Evolutionary conservation across 1,139 yeast genomes (phyloP).

Genomic region (Kodamaea suecica): DNA sequence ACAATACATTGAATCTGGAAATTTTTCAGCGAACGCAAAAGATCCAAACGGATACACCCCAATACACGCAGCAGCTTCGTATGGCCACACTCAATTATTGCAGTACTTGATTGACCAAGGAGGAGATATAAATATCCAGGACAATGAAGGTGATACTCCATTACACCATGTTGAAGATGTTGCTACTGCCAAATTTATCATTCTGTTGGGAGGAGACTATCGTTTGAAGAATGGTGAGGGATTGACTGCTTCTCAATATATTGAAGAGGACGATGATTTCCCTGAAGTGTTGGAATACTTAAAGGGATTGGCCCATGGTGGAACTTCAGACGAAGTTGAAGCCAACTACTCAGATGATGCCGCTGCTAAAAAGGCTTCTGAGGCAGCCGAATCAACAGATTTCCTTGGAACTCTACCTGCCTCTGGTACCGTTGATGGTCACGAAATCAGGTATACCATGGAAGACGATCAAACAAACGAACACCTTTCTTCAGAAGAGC

Average conservation of each 20-base stretch:
- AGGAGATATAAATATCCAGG: slow-evolving; percentile 81
- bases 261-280: slow-evolving; percentile 82
- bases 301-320: slow-evolving; percentile 43
- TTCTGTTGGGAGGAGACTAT: slow-evolving; percentile 67
- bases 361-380: slow-evolving; percentile 5
- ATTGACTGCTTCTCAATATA: slow-evolving; percentile 62
- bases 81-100: slow-evolving; percentile 73
- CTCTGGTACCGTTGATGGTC: slow-evolving; percentile 47
- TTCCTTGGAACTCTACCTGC: slow-evolving; percentile 33
- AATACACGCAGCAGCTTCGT: slow-evolving; percentile 94
- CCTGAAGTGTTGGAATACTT: slow-evolving; percentile 74
- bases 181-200: slow-evolving; percentile 57
- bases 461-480: slow-evolving; percentile 33
- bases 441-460: slow-evolving; percentile 56
- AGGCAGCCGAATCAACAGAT: slow-evolving; percentile 11
- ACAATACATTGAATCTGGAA: slow-evolving; percentile 48
- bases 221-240: slow-evolving; percentile 67
- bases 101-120: slow-evolving; percentile 54
- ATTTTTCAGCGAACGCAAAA: slow-evolving; percentile 62
- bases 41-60: slow-evolving; percentile 96
- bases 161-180: slow-evolving; percentile 83
- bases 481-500: slow-evolving; percentile 26
- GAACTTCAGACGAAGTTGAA: slow-evolving; percentile 11
- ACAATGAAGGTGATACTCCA: slow-evolving; percentile 93
- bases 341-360: neutral